A percentile compares a stretch with the other conserved stretches of the same genome.
Evolutionary conservation across 2,329 filamentous ascomycete genomes (phyloP).

Genomic region (Fusarium setosum): DNA sequence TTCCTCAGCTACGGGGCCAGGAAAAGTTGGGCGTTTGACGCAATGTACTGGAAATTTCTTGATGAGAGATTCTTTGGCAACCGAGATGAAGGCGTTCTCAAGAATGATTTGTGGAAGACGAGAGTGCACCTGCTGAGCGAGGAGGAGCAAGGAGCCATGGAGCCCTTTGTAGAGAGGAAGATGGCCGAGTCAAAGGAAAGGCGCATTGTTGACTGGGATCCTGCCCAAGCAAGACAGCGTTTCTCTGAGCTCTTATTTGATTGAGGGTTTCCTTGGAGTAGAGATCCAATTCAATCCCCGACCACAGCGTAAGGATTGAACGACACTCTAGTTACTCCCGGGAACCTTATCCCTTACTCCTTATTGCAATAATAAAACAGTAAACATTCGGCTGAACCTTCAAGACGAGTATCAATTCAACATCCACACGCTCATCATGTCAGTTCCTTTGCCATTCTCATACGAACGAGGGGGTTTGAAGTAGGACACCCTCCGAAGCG

Average conservation of each 20-base stretch:
- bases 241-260: slow-evolving; percentile 29
- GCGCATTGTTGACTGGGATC: slow-evolving; percentile 41
- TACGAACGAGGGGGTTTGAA: too few species aligned
- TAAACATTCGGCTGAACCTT: too few species aligned
- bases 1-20: slow-evolving; percentile 49
- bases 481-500: too few species aligned
- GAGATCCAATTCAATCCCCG: too few species aligned
- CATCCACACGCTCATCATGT: too few species aligned
- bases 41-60: slow-evolving; percentile 50
- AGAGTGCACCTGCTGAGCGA: slow-evolving; percentile 43
- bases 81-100: slow-evolving; percentile 8
- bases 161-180: slow-evolving; percentile 46
- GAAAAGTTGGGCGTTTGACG: slow-evolving; percentile 53
- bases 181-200: slow-evolving; percentile 43
- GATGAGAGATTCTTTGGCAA: slow-evolving; percentile 48
- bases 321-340: too few species aligned
- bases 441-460: too few species aligned
- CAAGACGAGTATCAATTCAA: too few species aligned
- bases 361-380: too few species aligned
- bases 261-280: too few species aligned
- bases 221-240: slow-evolving; percentile 24
- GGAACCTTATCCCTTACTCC: too few species aligned
- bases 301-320: too few species aligned
- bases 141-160: slow-evolving; percentile 42
- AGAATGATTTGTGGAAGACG: slow-evolving; percentile 42